Evolutionary conservation across 345 rosid species (phyloP).

Genomic region (Populus tremula): DNA sequence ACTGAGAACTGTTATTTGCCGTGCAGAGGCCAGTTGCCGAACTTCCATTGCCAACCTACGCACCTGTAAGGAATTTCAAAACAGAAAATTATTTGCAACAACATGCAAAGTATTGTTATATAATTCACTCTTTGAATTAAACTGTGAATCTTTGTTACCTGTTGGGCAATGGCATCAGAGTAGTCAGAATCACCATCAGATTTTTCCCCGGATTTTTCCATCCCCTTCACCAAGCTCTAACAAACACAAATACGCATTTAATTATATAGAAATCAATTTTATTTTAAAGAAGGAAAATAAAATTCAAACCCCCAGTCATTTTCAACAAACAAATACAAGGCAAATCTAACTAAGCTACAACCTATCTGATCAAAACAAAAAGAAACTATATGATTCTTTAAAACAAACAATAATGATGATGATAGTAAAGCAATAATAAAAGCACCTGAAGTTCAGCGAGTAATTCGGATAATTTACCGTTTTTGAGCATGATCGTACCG

Average conservation of each 20-base stretch:
- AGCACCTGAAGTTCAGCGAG: constrained; percentile 77
- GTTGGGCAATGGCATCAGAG: constrained; percentile 59
- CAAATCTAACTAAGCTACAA: not conserved
- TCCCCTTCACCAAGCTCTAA: constrained; percentile 57
- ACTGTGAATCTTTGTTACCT: constrained; percentile 43
- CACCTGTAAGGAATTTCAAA: constrained; percentile 38
- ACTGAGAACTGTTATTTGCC: constrained; percentile 76
- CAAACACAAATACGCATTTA: not conserved
- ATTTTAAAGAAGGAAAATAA: not conserved
- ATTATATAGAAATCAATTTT: not conserved
- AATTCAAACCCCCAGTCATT: not conserved
- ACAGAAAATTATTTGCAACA: not conserved
- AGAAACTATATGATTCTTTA: not conserved
- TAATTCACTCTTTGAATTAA: not conserved
- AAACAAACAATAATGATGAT: not conserved
- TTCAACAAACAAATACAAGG: not conserved
- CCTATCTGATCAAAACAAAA: not conserved
- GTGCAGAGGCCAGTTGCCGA: constrained; percentile 56
- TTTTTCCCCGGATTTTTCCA: constrained; percentile 56
- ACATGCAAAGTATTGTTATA: not conserved
- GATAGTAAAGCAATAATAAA: not conserved
- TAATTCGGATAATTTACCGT: constrained; percentile 78
- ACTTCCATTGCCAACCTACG: constrained; percentile 64
- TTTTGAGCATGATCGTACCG: constrained; percentile 63
- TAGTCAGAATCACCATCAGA: constrained; percentile 53